These are phyloP conservation scores for Entophlyctis luteolus DNA, from an alignment of 192 early-diverging fungal species.

Conservation along the genomic window DNA sequence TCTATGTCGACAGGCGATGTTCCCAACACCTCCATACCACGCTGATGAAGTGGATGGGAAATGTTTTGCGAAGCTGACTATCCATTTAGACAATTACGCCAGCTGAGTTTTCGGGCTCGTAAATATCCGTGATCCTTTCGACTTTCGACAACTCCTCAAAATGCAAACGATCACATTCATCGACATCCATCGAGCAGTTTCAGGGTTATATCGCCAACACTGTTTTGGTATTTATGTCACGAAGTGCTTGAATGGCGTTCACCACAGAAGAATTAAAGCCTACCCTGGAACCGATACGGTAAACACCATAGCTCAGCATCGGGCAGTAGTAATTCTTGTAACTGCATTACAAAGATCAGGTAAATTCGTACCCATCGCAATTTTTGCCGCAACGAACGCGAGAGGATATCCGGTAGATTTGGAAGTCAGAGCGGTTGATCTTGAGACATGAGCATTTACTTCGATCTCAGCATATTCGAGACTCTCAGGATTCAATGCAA, in stretches of 20 bases:
- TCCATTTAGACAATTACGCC: slow-evolving; percentile 90
- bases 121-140: slow-evolving; percentile 95
- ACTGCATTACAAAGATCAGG: slow-evolving; percentile 85
- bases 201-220: slow-evolving; percentile 98
- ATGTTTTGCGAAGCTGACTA: slow-evolving; percentile 95
- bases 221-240: slow-evolving; percentile 73
- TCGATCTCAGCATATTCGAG: slow-evolving; percentile 93
- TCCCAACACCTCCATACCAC: slow-evolving; percentile 80
- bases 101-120: slow-evolving; percentile 75
- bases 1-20: slow-evolving; percentile 90
- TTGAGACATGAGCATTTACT: slow-evolving; percentile 93
- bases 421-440: slow-evolving; percentile 81
- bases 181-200: slow-evolving; percentile 95
- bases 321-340: slow-evolving; percentile 90
- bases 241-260: slow-evolving; percentile 64
- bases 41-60: slow-evolving; percentile 73
- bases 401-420: slow-evolving; percentile 95
- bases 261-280: slow-evolving; percentile 92
- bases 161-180: slow-evolving; percentile 97
- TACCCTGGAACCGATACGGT: slow-evolving; percentile 93
- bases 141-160: slow-evolving; percentile 93
- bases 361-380: slow-evolving; percentile 84
- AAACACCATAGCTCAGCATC: slow-evolving; percentile 95
- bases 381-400: slow-evolving; percentile 96
- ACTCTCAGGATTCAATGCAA: slow-evolving; percentile 84